Conservation (phyloP, 352 stramenopile species). For the Phytophthora pisi region DNA sequence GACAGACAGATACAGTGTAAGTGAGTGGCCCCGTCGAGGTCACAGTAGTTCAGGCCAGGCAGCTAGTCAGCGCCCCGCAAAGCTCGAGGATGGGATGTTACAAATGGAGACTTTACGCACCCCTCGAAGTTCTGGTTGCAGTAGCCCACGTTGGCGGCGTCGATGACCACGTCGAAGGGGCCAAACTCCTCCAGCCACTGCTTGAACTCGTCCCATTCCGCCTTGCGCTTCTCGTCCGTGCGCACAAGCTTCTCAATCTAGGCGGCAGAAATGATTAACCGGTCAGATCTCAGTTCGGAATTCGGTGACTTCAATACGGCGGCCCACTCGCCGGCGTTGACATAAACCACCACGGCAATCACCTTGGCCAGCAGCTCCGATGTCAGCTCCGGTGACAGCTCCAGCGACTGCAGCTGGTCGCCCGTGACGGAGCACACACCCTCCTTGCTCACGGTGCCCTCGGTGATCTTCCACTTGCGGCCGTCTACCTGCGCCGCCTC, state of each 20-base stretch:
- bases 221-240: slow-evolving; percentile 68
- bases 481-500: slow-evolving; percentile 66
- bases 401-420: slow-evolving; percentile 69
- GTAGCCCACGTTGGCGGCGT: slow-evolving; percentile 98
- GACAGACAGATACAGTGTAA: slow-evolving; percentile 14
- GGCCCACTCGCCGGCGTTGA: neutral
- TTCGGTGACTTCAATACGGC: neutral
- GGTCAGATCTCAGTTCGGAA: slow-evolving; percentile 18
- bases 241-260: slow-evolving; percentile 84
- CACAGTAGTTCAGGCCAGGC: slow-evolving; percentile 3
- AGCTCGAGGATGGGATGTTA: slow-evolving; percentile 14
- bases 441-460: slow-evolving; percentile 54
- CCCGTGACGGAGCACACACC: slow-evolving; percentile 69
- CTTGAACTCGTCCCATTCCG: slow-evolving; percentile 88
- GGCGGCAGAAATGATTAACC: slow-evolving; percentile 6
- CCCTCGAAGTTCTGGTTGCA: slow-evolving; percentile 97
- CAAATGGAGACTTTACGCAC: slow-evolving; percentile 40
- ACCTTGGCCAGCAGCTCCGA: slow-evolving; percentile 72
- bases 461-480: slow-evolving; percentile 57
- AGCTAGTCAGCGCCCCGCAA: slow-evolving; percentile 13
- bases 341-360: slow-evolving; percentile 2
- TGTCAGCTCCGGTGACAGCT: slow-evolving; percentile 53
- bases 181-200: slow-evolving; percentile 70
- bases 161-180: slow-evolving; percentile 94
- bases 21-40: slow-evolving; percentile 13